Evolutionary conservation across 129 eudicot species (phyloP).

Genomic region (Centrapalus pauciflorus): DNA sequence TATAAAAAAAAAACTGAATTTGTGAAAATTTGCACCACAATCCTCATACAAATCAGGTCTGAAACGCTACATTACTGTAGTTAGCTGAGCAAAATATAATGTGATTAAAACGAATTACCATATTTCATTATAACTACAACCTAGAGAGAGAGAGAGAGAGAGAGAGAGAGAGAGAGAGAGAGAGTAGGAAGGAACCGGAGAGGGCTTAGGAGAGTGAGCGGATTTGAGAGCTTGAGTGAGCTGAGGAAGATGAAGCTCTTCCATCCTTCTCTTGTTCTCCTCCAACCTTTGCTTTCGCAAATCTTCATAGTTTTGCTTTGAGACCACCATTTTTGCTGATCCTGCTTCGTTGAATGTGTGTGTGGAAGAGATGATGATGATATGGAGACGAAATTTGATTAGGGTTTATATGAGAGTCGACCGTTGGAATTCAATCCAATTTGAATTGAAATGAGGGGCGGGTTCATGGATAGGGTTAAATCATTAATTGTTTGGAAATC

Average conservation of each 20-base stretch:
- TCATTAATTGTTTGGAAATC: too few relatives aligned
- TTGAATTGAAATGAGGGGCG: slow-evolving; percentile 3
- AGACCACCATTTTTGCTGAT: slow-evolving; percentile 39
- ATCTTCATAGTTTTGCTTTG: slow-evolving; percentile 56
- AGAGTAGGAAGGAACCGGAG: slow-evolving; percentile 45
- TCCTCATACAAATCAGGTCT: too few relatives aligned
- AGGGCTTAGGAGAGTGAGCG: slow-evolving; percentile 63
- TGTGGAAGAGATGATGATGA: background rate
- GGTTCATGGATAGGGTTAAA: background rate
- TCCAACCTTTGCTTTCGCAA: slow-evolving; percentile 59
- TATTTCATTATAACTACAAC: background rate
- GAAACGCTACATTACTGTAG: too few relatives aligned
- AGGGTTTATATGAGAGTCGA: slow-evolving; percentile 32
- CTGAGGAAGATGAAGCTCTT: slow-evolving; percentile 68
- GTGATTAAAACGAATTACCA: background rate
- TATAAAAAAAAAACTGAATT: too few relatives aligned
- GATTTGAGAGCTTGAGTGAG: slow-evolving; percentile 63
- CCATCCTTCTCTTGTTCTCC: slow-evolving; percentile 74
- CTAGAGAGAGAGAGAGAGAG: background rate
- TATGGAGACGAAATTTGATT: background rate
- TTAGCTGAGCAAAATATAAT: too few relatives aligned
- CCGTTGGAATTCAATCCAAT: slow-evolving; percentile 55
- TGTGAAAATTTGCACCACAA: too few relatives aligned
- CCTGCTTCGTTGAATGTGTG: background rate
- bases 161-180: background rate